Conservation (phyloP, 768 basidiomycete species). For the Asterophora parasitica region DNA sequence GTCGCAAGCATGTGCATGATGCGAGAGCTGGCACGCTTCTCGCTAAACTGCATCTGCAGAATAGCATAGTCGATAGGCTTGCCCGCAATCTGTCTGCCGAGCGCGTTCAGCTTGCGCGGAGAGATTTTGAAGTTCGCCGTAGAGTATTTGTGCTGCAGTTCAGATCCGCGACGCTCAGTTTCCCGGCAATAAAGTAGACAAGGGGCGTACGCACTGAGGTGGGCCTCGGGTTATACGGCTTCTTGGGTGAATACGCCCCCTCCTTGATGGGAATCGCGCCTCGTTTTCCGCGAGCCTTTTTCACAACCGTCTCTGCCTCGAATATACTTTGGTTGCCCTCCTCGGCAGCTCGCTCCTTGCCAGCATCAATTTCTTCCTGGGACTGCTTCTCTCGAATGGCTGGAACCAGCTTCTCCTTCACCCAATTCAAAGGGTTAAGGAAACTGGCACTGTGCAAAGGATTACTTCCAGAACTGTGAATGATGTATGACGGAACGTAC, state of each 20-base stretch:
- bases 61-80: conserved; percentile 95
- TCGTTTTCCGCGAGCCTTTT: conserved; percentile 1
- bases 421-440: conserved; percentile 58
- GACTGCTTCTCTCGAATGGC: conserved; percentile 39
- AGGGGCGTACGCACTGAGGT: conserved; percentile 21
- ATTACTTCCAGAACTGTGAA: conserved; percentile 3
- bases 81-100: conserved; percentile 82
- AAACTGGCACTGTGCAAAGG: conserved; percentile 36
- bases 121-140: conserved; percentile 93
- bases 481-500: conserved; percentile 28
- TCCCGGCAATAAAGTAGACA: neutral
- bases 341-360: conserved; percentile 39
- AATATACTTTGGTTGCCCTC: conserved; percentile 49
- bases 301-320: conserved; percentile 25
- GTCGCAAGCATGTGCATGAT: conserved; percentile 86
- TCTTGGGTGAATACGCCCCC: conserved; percentile 11
- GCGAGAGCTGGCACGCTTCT: conserved; percentile 83
- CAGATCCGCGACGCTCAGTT: conserved; percentile 2
- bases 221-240: conserved; percentile 21
- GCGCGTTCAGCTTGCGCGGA: conserved; percentile 85
- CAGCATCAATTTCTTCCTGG: conserved; percentile 41
- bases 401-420: conserved; percentile 54
- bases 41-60: conserved; percentile 93
- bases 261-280: neutral
- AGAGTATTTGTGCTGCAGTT: conserved; percentile 80